A percentile compares a stretch with the other conserved stretches of the same genome.
phyloP scores from a whole-genome alignment of 2,329 filamentous ascomycete species.

The Aspergillus sp. region DNA sequence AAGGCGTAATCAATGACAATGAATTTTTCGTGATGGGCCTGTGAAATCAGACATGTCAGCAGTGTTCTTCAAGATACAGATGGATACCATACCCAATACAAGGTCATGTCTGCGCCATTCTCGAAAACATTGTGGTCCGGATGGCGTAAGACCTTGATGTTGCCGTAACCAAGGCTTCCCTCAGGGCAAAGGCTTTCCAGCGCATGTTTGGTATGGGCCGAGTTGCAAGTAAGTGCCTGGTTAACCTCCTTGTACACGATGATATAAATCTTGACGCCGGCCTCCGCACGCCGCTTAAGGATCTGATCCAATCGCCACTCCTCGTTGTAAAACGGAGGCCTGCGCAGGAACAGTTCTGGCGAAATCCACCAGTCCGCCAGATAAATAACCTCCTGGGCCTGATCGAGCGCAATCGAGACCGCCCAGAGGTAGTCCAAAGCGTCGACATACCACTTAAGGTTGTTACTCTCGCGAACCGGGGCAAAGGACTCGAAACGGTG shows the following conservation, averaged over 20 bases:
- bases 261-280: constrained; percentile 88
- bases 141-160: constrained; percentile 82
- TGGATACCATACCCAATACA: constrained; percentile 60
- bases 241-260: constrained; percentile 85
- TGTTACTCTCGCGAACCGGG: constrained; percentile 74
- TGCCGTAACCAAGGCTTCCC: constrained; percentile 72
- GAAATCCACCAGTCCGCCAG: constrained; percentile 97
- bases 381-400: constrained; percentile 87
- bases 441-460: constrained; percentile 95
- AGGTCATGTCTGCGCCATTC: constrained; percentile 89
- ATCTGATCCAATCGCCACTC: constrained; percentile 81
- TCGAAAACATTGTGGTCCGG: constrained; percentile 93
- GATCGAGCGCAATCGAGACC: constrained; percentile 80
- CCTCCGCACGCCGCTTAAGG: constrained; percentile 80
- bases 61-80: not conserved
- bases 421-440: constrained; percentile 94
- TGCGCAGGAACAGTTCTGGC: constrained; percentile 74
- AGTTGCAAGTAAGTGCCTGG: constrained; percentile 82
- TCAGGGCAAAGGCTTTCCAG: constrained; percentile 71
- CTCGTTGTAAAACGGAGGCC: constrained; percentile 73
- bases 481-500: constrained; percentile 89
- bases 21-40: constrained; percentile 93
- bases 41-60: not conserved
- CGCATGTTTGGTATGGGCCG: constrained; percentile 82
- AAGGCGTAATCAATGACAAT: constrained; percentile 86